phyloP scores from a whole-genome alignment of 2,329 filamentous ascomycete genomes.

The Microsporum ferrugineum region DNA sequence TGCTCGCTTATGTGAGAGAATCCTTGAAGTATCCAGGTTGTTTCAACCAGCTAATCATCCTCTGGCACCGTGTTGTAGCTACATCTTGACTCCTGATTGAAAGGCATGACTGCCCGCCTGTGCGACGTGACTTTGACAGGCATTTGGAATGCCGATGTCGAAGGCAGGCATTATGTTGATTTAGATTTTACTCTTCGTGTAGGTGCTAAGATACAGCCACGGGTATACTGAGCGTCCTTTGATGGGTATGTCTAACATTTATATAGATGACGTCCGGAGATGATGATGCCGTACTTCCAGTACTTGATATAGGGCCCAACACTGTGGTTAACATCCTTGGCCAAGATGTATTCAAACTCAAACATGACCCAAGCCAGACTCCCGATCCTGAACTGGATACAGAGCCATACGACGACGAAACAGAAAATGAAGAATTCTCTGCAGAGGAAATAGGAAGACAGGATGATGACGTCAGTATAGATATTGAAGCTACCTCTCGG shows the following conservation, averaged over 20 bases:
- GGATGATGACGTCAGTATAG: background rate
- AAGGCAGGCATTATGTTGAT: background rate
- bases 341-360: background rate
- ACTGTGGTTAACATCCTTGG: background rate
- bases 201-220: background rate
- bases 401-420: background rate
- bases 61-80: background rate
- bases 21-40: background rate
- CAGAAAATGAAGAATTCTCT: background rate
- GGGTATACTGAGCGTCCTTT: too few species aligned
- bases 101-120: background rate
- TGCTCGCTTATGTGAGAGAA: background rate
- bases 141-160: background rate
- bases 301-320: background rate
- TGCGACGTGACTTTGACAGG: background rate
- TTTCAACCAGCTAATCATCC: background rate
- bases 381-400: background rate
- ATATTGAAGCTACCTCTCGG: conserved; percentile 2
- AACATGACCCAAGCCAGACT: background rate
- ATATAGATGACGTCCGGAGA: background rate
- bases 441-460: background rate
- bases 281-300: background rate
- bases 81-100: background rate
- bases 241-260: background rate
- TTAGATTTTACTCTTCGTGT: background rate